Evolutionary conservation across 371 early-diverging fungal species (phyloP), one percentile per base, ranked within the genome.

Genomic region (Apophysomyces trapeziformis): DNA sequence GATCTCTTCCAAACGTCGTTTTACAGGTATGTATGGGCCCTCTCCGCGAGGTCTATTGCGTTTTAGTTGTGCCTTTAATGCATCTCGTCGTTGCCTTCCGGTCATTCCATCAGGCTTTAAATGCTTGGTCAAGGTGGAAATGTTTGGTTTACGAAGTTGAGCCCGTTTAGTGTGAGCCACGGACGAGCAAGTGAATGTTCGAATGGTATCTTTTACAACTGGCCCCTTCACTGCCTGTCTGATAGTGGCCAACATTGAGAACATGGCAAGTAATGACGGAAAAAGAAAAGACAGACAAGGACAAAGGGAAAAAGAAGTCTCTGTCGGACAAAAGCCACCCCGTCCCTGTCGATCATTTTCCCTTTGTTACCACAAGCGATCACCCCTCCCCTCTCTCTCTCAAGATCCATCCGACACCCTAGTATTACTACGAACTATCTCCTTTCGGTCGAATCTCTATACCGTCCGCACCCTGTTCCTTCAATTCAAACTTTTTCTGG

Each of bases 21-120:
- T 81, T n/a, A 80, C 78, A 9, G 84, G 84, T n/a, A 83, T 67
- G 54, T 83, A 80, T 0, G 77, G 79, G 8, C 62, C 70, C n/a
- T 65, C 67, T 7, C 61, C 41, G 14, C 62, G 69, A 3, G 73
- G 70, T 36, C 62, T 60, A 36, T 57, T 71, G 8, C 67, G 56
- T 47, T 75, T 78, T 2, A 76, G 58, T 46, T 77, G 61, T 1
- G 59, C 50, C 36, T 68, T 68, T 26, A 83, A 45, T 12, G 72
- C 54, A 62, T 80, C 72, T 8, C 83, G 79, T 47, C 83, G 69
- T 65, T 83, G 71, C 50, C 74, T 68, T 7, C 83, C 83, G 32
- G 75, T 83, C 57, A 80, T 46, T 1, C 79, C 78, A 60, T 80
- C 80, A 9, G 80, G 83, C 45, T 70, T 71, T 7, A 79, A 63